These are phyloP conservation scores for Gautieria morchelliformis DNA, from an alignment of 768 basidiomycete genomes.

Conservation along the genomic window DNA sequence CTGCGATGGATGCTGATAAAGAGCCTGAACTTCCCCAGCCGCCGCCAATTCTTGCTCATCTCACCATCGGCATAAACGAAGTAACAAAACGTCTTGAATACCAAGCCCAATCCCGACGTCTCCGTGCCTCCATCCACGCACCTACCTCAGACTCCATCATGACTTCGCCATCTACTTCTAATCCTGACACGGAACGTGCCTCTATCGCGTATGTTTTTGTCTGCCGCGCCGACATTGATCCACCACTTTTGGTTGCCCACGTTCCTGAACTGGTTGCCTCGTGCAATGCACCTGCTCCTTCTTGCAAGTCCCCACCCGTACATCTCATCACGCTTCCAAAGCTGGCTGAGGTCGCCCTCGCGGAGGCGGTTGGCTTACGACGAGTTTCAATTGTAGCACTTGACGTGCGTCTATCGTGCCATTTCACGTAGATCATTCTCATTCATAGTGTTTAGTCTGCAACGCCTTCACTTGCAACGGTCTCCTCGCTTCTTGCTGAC, in stretches of 20 bases:
- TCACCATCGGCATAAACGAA: slow-evolving; percentile 66
- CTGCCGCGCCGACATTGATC: slow-evolving; percentile 69
- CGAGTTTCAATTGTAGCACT: slow-evolving; percentile 59
- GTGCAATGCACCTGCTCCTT: slow-evolving; percentile 43
- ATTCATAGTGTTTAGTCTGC: slow-evolving; percentile 24
- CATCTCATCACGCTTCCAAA: slow-evolving; percentile 57
- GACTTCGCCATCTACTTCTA: slow-evolving; percentile 12
- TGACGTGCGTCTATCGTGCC: slow-evolving; percentile 39
- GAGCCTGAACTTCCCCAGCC: slow-evolving; percentile 10
- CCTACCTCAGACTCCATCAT: neutral
- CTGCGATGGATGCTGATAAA: neutral
- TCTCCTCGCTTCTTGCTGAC: slow-evolving; percentile 34
- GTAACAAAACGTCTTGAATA: slow-evolving; percentile 66
- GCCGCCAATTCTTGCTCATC: slow-evolving; percentile 37
- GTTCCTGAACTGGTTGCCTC: slow-evolving; percentile 70
- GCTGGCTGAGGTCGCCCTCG: slow-evolving; percentile 53
- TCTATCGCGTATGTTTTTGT: slow-evolving; percentile 40
- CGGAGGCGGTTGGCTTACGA: slow-evolving; percentile 53
- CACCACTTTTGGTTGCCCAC: slow-evolving; percentile 61
- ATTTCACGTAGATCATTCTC: neutral
- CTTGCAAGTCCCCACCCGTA: slow-evolving; percentile 22
- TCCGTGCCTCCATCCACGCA: neutral
- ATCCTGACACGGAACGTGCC: slow-evolving; percentile 14
- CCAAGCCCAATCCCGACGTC: slow-evolving; percentile 31
- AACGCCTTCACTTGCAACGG: slow-evolving; percentile 27